phyloP scores from a whole-genome alignment of 2,329 filamentous ascomycete species.

The Xylariomycetidae sp. region DNA sequence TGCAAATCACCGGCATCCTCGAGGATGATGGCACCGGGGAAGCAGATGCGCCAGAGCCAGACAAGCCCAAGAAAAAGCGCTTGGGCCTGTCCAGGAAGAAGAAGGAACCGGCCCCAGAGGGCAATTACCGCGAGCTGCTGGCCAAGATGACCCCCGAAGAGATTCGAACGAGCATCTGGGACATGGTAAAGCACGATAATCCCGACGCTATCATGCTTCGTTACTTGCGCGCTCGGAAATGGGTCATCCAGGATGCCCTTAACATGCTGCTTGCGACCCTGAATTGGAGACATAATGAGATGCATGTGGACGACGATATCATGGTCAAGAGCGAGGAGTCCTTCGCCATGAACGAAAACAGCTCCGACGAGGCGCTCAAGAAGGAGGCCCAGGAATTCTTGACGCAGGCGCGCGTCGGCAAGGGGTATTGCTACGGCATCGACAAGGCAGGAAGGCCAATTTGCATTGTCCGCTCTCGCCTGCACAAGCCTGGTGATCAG shows the following conservation, averaged over 20 bases:
- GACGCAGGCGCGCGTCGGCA: slow-evolving; percentile 78
- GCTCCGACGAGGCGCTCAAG: slow-evolving; percentile 52
- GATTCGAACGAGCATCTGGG: slow-evolving; percentile 79
- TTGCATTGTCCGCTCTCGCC: slow-evolving; percentile 73
- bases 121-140: slow-evolving; percentile 68
- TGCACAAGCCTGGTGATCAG: slow-evolving; percentile 81
- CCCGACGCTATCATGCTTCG: slow-evolving; percentile 79
- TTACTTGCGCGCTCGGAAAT: slow-evolving; percentile 85
- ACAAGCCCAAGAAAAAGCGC: slow-evolving; percentile 70
- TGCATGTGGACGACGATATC: slow-evolving; percentile 86
- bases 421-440: slow-evolving; percentile 83
- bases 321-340: slow-evolving; percentile 68
- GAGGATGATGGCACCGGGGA: slow-evolving; percentile 29
- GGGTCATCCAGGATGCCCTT: slow-evolving; percentile 89
- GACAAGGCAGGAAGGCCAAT: slow-evolving; percentile 83
- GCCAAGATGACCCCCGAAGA: slow-evolving; percentile 70
- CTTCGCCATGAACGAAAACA: slow-evolving; percentile 55
- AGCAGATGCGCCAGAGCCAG: slow-evolving; percentile 26
- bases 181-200: slow-evolving; percentile 91
- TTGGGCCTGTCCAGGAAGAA: slow-evolving; percentile 63
- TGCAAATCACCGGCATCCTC: slow-evolving; percentile 67
- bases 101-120: slow-evolving; percentile 49
- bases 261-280: slow-evolving; percentile 93
- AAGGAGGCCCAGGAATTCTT: slow-evolving; percentile 72
- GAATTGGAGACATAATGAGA: slow-evolving; percentile 78